Evolutionary conservation across 345 rosid species (phyloP), one percentile per base, ranked within the genome.

Genomic region (Physaria fendleri): DNA sequence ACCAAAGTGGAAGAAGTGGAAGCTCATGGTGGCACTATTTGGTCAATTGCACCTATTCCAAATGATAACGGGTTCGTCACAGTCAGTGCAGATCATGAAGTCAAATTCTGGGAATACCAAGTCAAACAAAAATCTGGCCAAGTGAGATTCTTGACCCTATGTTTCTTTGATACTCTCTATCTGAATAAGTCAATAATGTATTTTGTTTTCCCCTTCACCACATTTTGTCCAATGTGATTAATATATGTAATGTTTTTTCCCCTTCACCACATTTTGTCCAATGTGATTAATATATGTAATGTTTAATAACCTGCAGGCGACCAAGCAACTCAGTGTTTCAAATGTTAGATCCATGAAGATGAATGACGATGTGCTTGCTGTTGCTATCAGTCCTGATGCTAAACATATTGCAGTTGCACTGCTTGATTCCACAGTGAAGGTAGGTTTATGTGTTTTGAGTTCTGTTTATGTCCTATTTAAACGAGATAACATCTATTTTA

Each of bases 381-480:
- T 93, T 78, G 86, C 87, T 56, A 69, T 87, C 61, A 85, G 97
- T 66, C 95, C 97, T 56, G 95, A 93, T 59, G 81, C 88, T 41
- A 88, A 93, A 69, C 81, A 87, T 58, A 75, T 93, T 76, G 95
- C 99, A 53, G 95, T 85, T 78, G 91, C 99, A 7, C 77, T 93
- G 54, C 73, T 89, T 68, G 92, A 93, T 78, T 81, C 83, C 78
- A 93, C 95, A 17, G 99, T 93, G 78, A 87, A 89, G 97, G 99
- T 93, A 62, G 41, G 33, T 24, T 30, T 54, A 52, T 47, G 4
- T 58, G 1, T 8, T 11, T 12, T 59, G 33, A 45, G 29, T 38
- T 23, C 14, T 51, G 46, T 45, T 13, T 29, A 34, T 52, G 14
- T 2, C 44, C 13, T 50, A 42, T 14, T 2, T 27, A 18, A 44